Evolutionary conservation across 2,329 filamentous ascomycete genomes (phyloP), one percentile per base, ranked within the genome.

Genomic region (Gyromitra esculenta): DNA sequence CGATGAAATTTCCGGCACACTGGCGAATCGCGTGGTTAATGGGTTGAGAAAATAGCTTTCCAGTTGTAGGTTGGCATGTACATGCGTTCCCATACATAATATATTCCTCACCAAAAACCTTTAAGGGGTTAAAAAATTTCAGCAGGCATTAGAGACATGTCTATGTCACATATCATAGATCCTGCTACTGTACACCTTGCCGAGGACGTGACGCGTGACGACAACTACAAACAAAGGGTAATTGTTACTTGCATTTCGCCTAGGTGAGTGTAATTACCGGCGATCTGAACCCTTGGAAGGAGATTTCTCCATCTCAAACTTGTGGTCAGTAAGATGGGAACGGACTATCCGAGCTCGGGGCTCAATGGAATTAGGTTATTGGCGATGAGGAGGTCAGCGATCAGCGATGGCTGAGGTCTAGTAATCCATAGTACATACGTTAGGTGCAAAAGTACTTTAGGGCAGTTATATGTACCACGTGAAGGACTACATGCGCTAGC

Each of bases 381-480:
- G 54, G 31, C 21, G 67, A 60, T 71, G 67, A 64, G 45, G 21
- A 18, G 57, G 35, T 43, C 57, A 35, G 54, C 45, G 59, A 71
- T 63, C 45, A 45, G 48, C 13, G 35, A 63, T 71, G 45, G 15
- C 68, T 63, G 43, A 37, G 21, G 67, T 25, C 67, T 59, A 59
- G 54, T 69, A 60, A 60, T 41, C 43, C n/a, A 41, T 37, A 59
- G 39, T 39, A 41, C 56, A 18, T 37, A 43, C 6, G 39, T 45
- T 13, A 52, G n/a, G 54, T 37, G 37, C 54, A 11, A 31, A 50
- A 31, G 15, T 41, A 67, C 64, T 56, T 39, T 37, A 25, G 11
- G 4, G 65, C 48, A 66, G 13, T 48, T 52, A 48, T 37, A 39
- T 73, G 71, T 56, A 56, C 35, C 71, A 75, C 64, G 64, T 75